Base-by-base conservation (phyloP, 2,329 filamentous ascomycete species). In the Colletotrichum musicola region DNA sequence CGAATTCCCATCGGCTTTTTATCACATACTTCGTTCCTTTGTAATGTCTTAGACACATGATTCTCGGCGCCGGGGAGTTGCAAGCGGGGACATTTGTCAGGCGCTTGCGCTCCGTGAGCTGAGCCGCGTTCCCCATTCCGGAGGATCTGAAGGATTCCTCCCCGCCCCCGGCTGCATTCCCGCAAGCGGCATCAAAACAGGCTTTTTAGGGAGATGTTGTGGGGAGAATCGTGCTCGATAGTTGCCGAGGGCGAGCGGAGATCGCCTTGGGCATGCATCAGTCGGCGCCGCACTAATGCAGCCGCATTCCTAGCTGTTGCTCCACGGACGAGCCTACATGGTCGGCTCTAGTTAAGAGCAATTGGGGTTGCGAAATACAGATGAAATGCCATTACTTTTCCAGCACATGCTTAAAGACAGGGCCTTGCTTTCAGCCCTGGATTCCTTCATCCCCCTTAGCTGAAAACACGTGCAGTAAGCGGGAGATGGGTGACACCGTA, bases 21-120 rank as follows among this genome's bases (percentile, higher is more conserved):
- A 30, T 16, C 3, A 51, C 10, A 22, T 25, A 10, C 5, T 4
- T 6, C 3, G 16, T 27, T 27, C 7, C 49, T 27, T 27, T 51
- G 14, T 27, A n/a, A 30, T 27, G 20, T 13, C 20, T 27, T 12
- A 46, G 56, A 20, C n/a, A 18, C 4, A 49, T 18, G 10, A 6
- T 30, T 50, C 44, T 49, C 62, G 62, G 62, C 62, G 62, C 62
- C 62, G 62, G 47, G 22, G 18, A 47, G 14, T 54, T 13, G 27
- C 6, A 38, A 62, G 40, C 27, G 50, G 25, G 38, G n/a, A 2
- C 50, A 62, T 62, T 62, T 62, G 60, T 62, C 60, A 47, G 50
- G 27, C 38, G 16, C 22, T 16, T 35, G 47, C 20, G 58, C 47
- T 44, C 47, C 12, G 10, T n/a, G 10, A n/a, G 18, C 18, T n/a